These are phyloP conservation scores for Lachnellula willkommii DNA, from an alignment of 2,329 filamentous ascomycete genomes.

Conservation along the genomic window DNA sequence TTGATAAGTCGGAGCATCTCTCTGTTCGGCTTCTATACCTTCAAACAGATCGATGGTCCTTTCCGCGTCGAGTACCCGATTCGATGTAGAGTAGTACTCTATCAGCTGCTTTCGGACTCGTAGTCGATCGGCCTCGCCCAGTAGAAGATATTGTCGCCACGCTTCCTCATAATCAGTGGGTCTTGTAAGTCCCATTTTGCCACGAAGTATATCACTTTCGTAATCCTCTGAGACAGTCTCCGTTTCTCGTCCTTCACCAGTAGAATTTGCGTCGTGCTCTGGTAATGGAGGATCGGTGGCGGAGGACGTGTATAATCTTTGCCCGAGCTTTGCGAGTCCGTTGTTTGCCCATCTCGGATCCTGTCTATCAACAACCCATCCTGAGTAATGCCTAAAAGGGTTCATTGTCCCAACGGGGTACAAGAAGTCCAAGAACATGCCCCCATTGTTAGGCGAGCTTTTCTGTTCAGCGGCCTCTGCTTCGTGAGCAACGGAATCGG, in stretches of 20 bases:
- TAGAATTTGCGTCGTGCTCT: not conserved
- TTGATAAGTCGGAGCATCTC: slow-evolving; percentile 40
- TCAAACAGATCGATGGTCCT: slow-evolving; percentile 43
- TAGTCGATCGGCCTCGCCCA: slow-evolving; percentile 17
- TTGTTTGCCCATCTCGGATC: slow-evolving; percentile 17
- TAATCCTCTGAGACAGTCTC: not conserved
- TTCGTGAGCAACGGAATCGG: slow-evolving; percentile 12
- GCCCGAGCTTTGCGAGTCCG: slow-evolving; percentile 20
- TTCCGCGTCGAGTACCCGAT: slow-evolving; percentile 34
- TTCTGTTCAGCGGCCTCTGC: slow-evolving; percentile 11
- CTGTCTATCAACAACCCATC: slow-evolving; percentile 23
- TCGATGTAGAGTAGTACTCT: slow-evolving; percentile 37
- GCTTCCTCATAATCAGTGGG: slow-evolving; percentile 33
- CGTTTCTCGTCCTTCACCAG: not conserved
- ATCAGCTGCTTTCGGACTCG: slow-evolving; percentile 28
- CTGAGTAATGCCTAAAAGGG: slow-evolving; percentile 31
- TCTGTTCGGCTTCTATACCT: slow-evolving; percentile 23
- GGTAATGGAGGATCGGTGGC: slow-evolving; percentile 16
- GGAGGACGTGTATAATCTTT: slow-evolving; percentile 33
- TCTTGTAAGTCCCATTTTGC: slow-evolving; percentile 16
- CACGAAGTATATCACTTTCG: slow-evolving; percentile 8
- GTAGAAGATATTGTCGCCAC: slow-evolving; percentile 37
- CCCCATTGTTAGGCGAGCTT: slow-evolving; percentile 9
- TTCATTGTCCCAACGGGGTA: slow-evolving; percentile 36
- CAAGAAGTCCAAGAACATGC: slow-evolving; percentile 35